These are phyloP conservation scores for Fonsecaea nubica DNA, from an alignment of 2,329 filamentous ascomycete genomes.

Conservation along the genomic window DNA sequence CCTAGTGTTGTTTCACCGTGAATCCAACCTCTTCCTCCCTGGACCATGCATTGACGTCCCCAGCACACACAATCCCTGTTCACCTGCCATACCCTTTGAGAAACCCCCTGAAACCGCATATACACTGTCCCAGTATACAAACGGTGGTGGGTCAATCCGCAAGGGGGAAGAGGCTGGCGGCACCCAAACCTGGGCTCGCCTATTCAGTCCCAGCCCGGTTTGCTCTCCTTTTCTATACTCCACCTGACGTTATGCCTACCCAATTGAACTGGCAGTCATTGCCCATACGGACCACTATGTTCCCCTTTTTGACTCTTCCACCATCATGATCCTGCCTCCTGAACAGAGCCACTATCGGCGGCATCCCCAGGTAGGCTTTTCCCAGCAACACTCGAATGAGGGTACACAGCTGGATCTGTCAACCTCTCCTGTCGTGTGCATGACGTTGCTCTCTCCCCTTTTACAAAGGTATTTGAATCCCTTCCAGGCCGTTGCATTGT, in stretches of 20 bases:
- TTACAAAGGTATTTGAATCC: slow-evolving; percentile 34
- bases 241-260: slow-evolving; percentile 10
- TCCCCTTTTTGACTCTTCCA: not conserved
- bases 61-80: not conserved
- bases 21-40: slow-evolving; percentile 20
- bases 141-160: not conserved
- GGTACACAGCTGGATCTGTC: slow-evolving; percentile 23
- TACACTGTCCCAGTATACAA: not conserved
- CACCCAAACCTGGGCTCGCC: not conserved
- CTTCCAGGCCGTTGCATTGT: slow-evolving; percentile 21
- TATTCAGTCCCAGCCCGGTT: slow-evolving; percentile 26
- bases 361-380: slow-evolving; percentile 19
- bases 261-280: not conserved
- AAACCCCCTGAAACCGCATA: not conserved
- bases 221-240: slow-evolving; percentile 29
- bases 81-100: slow-evolving; percentile 8
- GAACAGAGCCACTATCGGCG: slow-evolving; percentile 19
- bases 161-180: not conserved
- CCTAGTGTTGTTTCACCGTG: slow-evolving; percentile 30
- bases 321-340: slow-evolving; percentile 29
- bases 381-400: slow-evolving; percentile 22
- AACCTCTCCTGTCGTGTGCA: slow-evolving; percentile 28
- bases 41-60: slow-evolving; percentile 7
- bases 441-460: slow-evolving; percentile 28
- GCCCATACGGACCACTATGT: slow-evolving; percentile 8